Evolutionary conservation across 805 yeast species (phyloP), one percentile per base, ranked within the genome.

Genomic region (Isabelozyma pseudorhagii): DNA sequence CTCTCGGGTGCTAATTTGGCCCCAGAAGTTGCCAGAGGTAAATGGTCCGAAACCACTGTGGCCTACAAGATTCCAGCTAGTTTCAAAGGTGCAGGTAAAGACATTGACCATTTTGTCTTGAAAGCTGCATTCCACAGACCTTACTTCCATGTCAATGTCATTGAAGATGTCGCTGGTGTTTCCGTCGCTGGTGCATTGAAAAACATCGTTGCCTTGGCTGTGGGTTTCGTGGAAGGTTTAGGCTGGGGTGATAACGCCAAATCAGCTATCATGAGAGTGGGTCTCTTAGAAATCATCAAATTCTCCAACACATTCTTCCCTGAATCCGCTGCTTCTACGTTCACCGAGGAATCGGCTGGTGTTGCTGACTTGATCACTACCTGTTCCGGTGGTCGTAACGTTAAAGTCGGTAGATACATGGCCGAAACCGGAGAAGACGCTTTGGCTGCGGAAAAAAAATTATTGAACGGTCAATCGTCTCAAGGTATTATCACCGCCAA

Each of bases 301-400:
- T 74, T 74, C 54, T 71, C 78, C 3, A 79, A 84, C 63, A 79
- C 78, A 59, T 93, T 89, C 73, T 68, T 74, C 55, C 77, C 77
- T 2, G 68, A 70, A 49, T 65, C 74, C 28, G 48, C 62, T 44
- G 54, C 66, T 38, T 51, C 66, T 40, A 74, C 79, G 21, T 74
- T 74, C 61, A 74, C 78, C 8, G 69, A 63, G 47, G 79, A 74
- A 57, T 67, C 74, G 38, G 77, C 77, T 13, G 79, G 79, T 59
- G 79, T 74, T 13, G 79, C 79, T 45, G 79, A 74, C 62, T 68
- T 74, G 55, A 74, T 74, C 60, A 74, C 79, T 46, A 73, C 78
- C 44, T 74, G 79, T 58, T 58, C 77, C 38, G 79, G 78, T 48
- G 79, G 79, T 44, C 69, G 79, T 66, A 74, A 74, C 60, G 78